These are phyloP conservation scores for Omphalotus guepiniiformis DNA, from an alignment of 768 basidiomycete species.

Conservation along the genomic window DNA sequence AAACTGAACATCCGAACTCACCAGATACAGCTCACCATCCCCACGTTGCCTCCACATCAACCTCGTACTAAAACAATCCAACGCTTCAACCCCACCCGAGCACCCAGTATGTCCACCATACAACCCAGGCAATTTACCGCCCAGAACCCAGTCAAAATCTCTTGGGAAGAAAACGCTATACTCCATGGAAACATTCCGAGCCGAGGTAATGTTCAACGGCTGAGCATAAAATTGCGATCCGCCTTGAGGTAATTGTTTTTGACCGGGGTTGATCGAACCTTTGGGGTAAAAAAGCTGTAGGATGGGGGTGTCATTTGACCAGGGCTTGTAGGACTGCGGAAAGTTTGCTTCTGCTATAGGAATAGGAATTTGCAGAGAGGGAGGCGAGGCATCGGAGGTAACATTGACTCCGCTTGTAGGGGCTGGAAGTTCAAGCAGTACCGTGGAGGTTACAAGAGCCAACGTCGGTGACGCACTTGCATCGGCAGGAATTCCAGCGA, in stretches of 20 bases:
- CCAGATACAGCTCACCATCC: constrained; percentile 72
- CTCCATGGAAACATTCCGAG: constrained; percentile 49
- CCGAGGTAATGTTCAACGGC: constrained; percentile 37
- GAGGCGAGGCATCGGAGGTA: constrained; percentile 11
- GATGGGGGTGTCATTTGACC: constrained; percentile 28
- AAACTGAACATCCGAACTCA: constrained; percentile 33
- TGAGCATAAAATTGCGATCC: constrained; percentile 66
- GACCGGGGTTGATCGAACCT: constrained; percentile 63
- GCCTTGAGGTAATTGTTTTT: constrained; percentile 58
- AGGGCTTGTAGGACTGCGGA: neutral
- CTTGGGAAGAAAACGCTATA: constrained; percentile 78
- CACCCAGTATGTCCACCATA: constrained; percentile 65
- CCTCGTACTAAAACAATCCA: constrained; percentile 77
- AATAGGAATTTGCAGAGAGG: neutral
- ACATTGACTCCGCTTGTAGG: constrained; percentile 1
- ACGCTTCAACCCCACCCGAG: constrained; percentile 71
- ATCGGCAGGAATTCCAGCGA: constrained; percentile 41
- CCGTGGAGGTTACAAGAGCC: constrained; percentile 7
- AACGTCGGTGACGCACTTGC: constrained; percentile 23
- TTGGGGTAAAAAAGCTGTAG: constrained; percentile 68
- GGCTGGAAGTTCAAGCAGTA: constrained; percentile 1
- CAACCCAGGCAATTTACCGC: constrained; percentile 82
- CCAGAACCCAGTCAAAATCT: constrained; percentile 74
- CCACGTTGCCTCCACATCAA: constrained; percentile 78
- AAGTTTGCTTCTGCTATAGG: neutral